A percentile compares a stretch with the other conserved stretches of the same genome.
phyloP scores from a whole-genome alignment of 1,284 basidiomycete genomes.

The Coriolopsis trogii region DNA sequence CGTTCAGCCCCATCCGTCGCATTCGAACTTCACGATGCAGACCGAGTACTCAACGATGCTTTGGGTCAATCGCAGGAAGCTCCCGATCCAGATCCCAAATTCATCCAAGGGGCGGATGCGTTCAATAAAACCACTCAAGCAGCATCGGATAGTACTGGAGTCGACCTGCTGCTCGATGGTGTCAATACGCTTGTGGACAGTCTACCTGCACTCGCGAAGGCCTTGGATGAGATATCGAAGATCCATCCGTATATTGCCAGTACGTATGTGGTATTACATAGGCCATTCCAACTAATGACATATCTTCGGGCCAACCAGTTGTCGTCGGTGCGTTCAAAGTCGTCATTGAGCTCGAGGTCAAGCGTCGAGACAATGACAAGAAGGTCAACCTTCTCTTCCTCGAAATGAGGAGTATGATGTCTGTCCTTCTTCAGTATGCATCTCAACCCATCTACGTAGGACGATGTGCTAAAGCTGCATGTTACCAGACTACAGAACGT shows the following conservation, averaged over 20 bases:
- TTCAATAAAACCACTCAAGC: not conserved
- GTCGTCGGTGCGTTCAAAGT: slow-evolving; percentile 47
- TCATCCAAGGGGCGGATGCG: not conserved
- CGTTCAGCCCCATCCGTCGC: too few relatives aligned
- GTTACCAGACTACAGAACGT: slow-evolving; percentile 5
- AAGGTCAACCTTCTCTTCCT: slow-evolving; percentile 43
- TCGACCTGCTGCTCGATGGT: slow-evolving; percentile 6
- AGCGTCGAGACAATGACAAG: slow-evolving; percentile 44
- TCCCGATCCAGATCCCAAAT: not conserved
- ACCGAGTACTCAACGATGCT: not conserved
- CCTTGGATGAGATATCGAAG: slow-evolving; percentile 27
- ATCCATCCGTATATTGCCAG: slow-evolving; percentile 32
- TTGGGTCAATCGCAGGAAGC: not conserved
- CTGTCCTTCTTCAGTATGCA: slow-evolving; percentile 42
- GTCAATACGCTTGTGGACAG: slow-evolving; percentile 27
- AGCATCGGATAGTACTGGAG: not conserved
- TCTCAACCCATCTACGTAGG: not conserved
- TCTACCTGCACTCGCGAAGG: slow-evolving; percentile 25
- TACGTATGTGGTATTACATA: too few relatives aligned
- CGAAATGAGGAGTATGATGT: slow-evolving; percentile 50
- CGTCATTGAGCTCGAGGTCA: slow-evolving; percentile 43
- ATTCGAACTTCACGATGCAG: not conserved
- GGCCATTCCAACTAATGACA: too few relatives aligned
- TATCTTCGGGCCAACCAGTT: slow-evolving; percentile 34
- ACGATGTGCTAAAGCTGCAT: not conserved